Conservation (phyloP, 2,329 filamentous ascomycete genomes). For the Aureobasidium sp. region DNA sequence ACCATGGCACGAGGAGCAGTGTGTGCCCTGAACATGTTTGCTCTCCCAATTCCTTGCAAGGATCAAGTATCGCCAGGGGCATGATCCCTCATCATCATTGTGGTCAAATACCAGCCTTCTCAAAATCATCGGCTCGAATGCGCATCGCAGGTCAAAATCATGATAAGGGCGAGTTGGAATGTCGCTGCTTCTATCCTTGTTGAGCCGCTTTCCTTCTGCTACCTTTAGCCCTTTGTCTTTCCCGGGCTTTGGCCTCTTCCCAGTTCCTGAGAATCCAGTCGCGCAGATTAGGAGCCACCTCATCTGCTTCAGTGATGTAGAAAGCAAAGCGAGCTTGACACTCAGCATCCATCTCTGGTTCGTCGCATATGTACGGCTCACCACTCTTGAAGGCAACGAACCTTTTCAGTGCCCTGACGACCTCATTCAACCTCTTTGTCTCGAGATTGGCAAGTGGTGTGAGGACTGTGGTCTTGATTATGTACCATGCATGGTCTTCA, state of each 20-base stretch:
- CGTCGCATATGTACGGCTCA: conserved; percentile 13
- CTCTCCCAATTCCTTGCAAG: neutral
- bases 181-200: neutral
- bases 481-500: conserved; percentile 20
- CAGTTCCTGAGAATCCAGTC: conserved; percentile 23
- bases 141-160: neutral
- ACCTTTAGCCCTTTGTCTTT: conserved; percentile 18
- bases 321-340: conserved; percentile 4
- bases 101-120: neutral
- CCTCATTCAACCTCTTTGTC: conserved; percentile 15
- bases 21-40: neutral
- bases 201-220: neutral
- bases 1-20: neutral
- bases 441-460: conserved; percentile 18
- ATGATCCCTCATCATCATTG: neutral
- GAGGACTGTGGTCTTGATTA: conserved; percentile 17
- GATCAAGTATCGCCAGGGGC: neutral
- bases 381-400: conserved; percentile 7
- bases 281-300: conserved; percentile 17
- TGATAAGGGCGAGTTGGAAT: neutral
- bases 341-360: conserved; percentile 18
- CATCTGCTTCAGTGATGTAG: conserved; percentile 14
- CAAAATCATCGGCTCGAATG: neutral
- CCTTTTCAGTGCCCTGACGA: conserved; percentile 25
- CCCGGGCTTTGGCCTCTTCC: conserved; percentile 22